Evolutionary conservation across 2,329 filamentous ascomycete species (phyloP), one percentile per base, ranked within the genome.

Genomic region (Beauveria varroae): DNA sequence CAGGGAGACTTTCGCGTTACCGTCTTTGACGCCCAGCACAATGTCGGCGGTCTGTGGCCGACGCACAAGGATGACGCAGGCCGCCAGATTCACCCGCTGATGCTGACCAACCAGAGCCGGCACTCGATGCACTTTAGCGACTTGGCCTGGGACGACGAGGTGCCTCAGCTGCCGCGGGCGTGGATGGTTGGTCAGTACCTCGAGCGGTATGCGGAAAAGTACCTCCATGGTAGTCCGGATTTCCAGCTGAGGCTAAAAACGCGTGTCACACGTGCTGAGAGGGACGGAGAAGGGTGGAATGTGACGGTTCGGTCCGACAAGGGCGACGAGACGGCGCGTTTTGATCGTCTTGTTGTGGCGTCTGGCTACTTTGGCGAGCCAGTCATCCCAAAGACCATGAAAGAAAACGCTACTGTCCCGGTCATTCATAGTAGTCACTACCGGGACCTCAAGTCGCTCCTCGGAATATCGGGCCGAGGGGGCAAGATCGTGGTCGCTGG

Each of bases 41-140:
- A 83, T 44, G 79, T 93, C 18, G 91, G 90, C 12, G 91, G 91
- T 0, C 81, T 95, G n/a, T 96, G 91, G 91, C 87, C 88, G 3
- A 74, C 77, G 1, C 72, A 73, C 14, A 79, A 76, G 58, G 66
- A 74, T 2, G 84, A 86, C 59, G 66, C 64, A n/a, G 73, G 66
- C 1, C 79, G 83, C 2, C 74, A 83, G 44, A 74, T 88, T 18
- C 84, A 88, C 64, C 88, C 87, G 9, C 80, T 88, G 57, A 89
- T 89, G 79, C 78, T 83, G 18, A 84, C 84, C 4, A 96, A 96
- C 70, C 84, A 93, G 68, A 92, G 88, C 74, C 83, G 82, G 51
- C 90, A 91, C 72, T 91, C 89, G 0, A 85, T 95, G 65, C 81
- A 84, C 67, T 87, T 87, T 67, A 86, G 83, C 65, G 91, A 93